These are phyloP conservation scores for Acacia concinna DNA, from an alignment of 331 rosid genomes.

Conservation along the genomic window DNA sequence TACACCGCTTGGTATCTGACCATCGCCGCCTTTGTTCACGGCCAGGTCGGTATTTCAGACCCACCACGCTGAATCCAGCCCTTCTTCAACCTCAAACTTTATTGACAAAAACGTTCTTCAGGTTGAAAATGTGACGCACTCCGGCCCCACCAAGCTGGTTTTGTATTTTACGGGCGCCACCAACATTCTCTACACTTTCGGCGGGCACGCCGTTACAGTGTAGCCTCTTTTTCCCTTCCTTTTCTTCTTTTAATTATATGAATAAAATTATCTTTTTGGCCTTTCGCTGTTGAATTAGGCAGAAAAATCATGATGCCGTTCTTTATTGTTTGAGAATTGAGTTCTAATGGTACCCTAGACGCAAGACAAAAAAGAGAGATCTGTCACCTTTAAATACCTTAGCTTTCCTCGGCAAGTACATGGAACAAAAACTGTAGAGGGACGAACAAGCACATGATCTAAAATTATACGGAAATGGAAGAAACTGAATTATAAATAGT, in stretches of 20 bases:
- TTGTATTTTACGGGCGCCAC: conserved; percentile 52
- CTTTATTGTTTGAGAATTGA: conserved; percentile 18
- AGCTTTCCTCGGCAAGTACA: neutral
- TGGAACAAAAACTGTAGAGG: neutral
- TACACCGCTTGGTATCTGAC: conserved; percentile 91
- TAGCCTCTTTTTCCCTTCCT: neutral
- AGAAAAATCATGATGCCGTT: conserved; percentile 20
- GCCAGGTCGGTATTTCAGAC: conserved; percentile 64
- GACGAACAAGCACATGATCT: neutral
- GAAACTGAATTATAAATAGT: neutral
- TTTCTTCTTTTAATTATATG: neutral
- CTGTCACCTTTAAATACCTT: conserved; percentile 10
- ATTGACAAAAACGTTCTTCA: neutral
- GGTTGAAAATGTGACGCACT: conserved; percentile 41
- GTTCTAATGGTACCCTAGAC: conserved; percentile 13
- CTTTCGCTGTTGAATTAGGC: neutral
- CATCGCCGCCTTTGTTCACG: conserved; percentile 69
- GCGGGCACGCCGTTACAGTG: conserved; percentile 54
- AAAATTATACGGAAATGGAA: neutral
- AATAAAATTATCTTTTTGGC: conserved; percentile 19
- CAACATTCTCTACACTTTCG: conserved; percentile 48
- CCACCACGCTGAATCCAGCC: neutral
- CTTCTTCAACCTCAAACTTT: neutral
- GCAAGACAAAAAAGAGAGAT: conserved; percentile 20
- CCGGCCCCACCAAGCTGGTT: conserved; percentile 39